These are phyloP conservation scores for Cyclospora cayetanensis DNA, from an alignment of 169 alveolate genomes.

Conservation along the genomic window DNA sequence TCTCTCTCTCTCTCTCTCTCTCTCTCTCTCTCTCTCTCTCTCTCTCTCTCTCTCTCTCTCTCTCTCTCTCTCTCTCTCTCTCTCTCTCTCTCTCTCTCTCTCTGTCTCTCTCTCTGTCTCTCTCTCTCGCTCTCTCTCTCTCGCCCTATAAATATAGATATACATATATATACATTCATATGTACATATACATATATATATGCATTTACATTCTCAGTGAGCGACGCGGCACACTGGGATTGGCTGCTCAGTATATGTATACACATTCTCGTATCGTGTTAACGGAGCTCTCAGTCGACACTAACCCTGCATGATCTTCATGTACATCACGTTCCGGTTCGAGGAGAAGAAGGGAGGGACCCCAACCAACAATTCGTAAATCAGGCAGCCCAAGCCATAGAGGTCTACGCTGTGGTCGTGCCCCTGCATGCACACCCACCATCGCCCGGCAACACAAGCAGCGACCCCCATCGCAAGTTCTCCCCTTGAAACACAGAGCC, in stretches of 20 bases:
- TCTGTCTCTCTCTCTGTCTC: no score
- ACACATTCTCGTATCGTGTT: background rate
- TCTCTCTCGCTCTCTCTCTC: no score
- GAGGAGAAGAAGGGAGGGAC: constrained; percentile 91
- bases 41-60: no score
- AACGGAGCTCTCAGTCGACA: background rate
- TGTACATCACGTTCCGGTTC: constrained; percentile 24
- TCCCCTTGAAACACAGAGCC: no score
- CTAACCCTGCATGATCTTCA: constrained; percentile 36
- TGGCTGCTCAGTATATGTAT: background rate
- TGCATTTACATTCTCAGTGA: background rate
- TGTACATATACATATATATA: background rate
- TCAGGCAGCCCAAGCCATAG: constrained; percentile 89
- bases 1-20: no score
- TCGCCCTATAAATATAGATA: background rate
- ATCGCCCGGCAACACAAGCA: no score
- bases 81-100: no score
- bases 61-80: no score
- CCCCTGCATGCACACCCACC: constrained; percentile 30
- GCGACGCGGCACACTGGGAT: background rate
- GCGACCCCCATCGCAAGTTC: no score
- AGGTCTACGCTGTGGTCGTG: constrained; percentile 28
- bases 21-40: no score
- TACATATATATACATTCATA: background rate
- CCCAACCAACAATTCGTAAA: constrained; percentile 97